phyloP scores from a whole-genome alignment of 2,329 filamentous ascomycete genomes.

The Albifimbria verrucaria region DNA sequence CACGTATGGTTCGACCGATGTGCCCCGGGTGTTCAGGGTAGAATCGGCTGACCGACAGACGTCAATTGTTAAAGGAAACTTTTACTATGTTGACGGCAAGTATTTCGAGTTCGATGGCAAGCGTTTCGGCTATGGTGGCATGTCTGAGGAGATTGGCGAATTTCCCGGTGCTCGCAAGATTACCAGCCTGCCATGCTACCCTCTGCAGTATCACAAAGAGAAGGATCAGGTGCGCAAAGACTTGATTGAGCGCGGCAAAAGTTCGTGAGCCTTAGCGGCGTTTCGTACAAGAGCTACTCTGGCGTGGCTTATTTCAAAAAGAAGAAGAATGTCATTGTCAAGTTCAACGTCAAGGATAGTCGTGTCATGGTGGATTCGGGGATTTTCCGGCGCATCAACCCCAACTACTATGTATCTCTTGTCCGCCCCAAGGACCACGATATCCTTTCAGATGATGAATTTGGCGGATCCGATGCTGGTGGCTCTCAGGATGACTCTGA shows the following conservation, averaged over 20 bases:
- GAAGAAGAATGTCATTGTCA: constrained; percentile 60
- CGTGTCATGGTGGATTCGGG: constrained; percentile 85
- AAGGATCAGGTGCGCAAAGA: constrained; percentile 60
- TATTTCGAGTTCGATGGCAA: constrained; percentile 91
- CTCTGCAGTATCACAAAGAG: constrained; percentile 76
- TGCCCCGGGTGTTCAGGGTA: constrained; percentile 79
- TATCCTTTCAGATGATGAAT: constrained; percentile 47
- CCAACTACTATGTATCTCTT: constrained; percentile 76
- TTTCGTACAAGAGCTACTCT: constrained; percentile 79
- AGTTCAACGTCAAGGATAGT: constrained; percentile 82
- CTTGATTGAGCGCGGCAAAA: constrained; percentile 80
- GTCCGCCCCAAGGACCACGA: constrained; percentile 71
- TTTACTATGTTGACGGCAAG: constrained; percentile 71
- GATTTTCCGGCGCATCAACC: constrained; percentile 78
- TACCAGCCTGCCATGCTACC: constrained; percentile 71
- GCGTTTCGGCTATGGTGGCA: constrained; percentile 71
- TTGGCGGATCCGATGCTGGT: constrained; percentile 31
- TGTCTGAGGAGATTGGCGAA: constrained; percentile 64
- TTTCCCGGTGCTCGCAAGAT: constrained; percentile 86
- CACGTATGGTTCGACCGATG: constrained; percentile 72
- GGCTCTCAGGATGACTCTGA: constrained; percentile 38
- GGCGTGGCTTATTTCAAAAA: constrained; percentile 84
- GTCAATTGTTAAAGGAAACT: constrained; percentile 68
- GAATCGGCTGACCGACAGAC: constrained; percentile 70
- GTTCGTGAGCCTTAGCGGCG: constrained; percentile 76